These are phyloP conservation scores for Casuarina glauca DNA, from an alignment of 306 rosid species.

Conservation along the genomic window DNA sequence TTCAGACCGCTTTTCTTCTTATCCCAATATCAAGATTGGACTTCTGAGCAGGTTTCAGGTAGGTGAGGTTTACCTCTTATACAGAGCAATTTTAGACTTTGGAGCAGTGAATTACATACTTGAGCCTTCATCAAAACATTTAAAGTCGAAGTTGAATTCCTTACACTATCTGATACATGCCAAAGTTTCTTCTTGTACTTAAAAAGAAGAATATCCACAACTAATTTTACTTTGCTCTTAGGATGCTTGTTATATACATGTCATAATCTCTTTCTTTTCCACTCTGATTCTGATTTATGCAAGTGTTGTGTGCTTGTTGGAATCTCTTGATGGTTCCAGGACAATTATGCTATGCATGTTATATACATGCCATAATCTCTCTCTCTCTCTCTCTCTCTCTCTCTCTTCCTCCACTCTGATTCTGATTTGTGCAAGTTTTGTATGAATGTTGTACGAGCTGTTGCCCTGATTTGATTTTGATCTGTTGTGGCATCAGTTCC, in stretches of 20 bases:
- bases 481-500: not conserved
- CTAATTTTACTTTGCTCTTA: not conserved
- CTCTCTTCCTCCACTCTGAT: not conserved
- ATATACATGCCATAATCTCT: not conserved
- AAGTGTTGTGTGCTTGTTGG: not conserved
- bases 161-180: conserved; percentile 1
- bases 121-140: not conserved
- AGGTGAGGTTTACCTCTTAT: conserved; percentile 20
- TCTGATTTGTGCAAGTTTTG: not conserved
- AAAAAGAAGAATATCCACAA: not conserved
- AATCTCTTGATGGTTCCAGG: not conserved
- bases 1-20: conserved; percentile 72
- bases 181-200: not conserved
- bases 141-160: not conserved
- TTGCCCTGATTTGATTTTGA: not conserved
- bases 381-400: not conserved
- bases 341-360: not conserved
- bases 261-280: not conserved
- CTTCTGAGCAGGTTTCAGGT: conserved; percentile 97
- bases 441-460: not conserved
- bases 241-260: not conserved
- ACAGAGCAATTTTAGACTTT: conserved; percentile 9
- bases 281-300: not conserved
- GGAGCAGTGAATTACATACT: conserved; percentile 4
- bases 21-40: conserved; percentile 68